A percentile compares a stretch with the other conserved stretches of the same genome.
Evolutionary conservation across 23 red algal genomes (phyloP).

Genomic region (Gracilaria caudata): DNA sequence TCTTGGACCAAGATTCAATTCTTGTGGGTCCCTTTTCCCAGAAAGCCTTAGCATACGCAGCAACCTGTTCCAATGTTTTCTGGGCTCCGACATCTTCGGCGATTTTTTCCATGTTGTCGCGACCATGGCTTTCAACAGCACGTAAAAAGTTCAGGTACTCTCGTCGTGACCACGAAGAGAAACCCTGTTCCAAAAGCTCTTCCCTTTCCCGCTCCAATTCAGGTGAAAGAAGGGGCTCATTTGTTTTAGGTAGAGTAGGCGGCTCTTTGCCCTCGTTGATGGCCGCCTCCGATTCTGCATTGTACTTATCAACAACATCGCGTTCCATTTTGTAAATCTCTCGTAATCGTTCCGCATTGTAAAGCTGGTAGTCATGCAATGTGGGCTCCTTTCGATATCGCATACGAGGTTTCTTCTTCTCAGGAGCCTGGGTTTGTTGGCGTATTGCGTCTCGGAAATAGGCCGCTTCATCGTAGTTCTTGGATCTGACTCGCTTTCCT

Average conservation of each 20-base stretch:
- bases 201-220: constrained; percentile 77
- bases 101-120: constrained; percentile 84
- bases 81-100: constrained; percentile 79
- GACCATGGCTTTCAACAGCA: constrained; percentile 91
- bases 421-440: constrained; percentile 16
- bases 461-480: constrained; percentile 82
- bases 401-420: constrained; percentile 86
- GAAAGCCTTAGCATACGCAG: constrained; percentile 85
- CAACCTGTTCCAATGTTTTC: constrained; percentile 84
- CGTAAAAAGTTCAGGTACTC: constrained; percentile 93
- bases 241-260: constrained; percentile 46
- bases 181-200: constrained; percentile 69
- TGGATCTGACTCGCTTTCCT: constrained; percentile 88
- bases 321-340: constrained; percentile 86
- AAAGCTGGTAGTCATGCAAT: constrained; percentile 85
- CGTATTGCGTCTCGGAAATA: constrained; percentile 54
- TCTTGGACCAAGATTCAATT: constrained; percentile 80
- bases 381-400: constrained; percentile 80
- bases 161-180: constrained; percentile 81
- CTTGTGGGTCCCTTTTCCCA: constrained; percentile 82
- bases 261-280: constrained; percentile 56
- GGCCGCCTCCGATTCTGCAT: constrained; percentile 66
- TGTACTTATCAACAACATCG: constrained; percentile 82
- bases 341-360: constrained; percentile 78
- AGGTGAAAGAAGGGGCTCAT: constrained; percentile 59